Conservation (phyloP, 805 yeast genomes). For the Saturnispora saitoi region DNA sequence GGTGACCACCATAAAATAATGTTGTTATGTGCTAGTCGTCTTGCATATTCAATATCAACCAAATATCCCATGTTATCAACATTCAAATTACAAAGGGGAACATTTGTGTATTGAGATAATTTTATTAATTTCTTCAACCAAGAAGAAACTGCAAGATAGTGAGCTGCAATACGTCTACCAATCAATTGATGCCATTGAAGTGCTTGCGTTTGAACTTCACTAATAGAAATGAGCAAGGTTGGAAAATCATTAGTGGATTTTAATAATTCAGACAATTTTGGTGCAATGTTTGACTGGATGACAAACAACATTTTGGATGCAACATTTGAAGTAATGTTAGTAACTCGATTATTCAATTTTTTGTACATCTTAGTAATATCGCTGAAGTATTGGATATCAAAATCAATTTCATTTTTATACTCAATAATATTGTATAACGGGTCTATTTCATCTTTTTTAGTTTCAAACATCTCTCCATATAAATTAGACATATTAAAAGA, state of each 20-base stretch:
- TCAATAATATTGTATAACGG: slow-evolving; percentile 40
- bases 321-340: slow-evolving; percentile 54
- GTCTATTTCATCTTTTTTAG: slow-evolving; percentile 38
- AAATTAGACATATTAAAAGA: slow-evolving; percentile 45
- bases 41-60: slow-evolving; percentile 81
- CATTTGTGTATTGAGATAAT: slow-evolving; percentile 61
- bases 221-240: slow-evolving; percentile 47
- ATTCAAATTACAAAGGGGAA: slow-evolving; percentile 81
- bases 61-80: slow-evolving; percentile 69
- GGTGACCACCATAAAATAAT: slow-evolving; percentile 93
- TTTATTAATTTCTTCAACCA: slow-evolving; percentile 63
- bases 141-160: slow-evolving; percentile 61
- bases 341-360: slow-evolving; percentile 44
- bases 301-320: slow-evolving; percentile 58
- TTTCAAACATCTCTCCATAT: slow-evolving; percentile 44
- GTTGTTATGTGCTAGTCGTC: slow-evolving; percentile 55
- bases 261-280: slow-evolving; percentile 38
- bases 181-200: slow-evolving; percentile 74
- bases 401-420: slow-evolving; percentile 43
- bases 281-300: slow-evolving; percentile 61
- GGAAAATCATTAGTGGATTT: slow-evolving; percentile 50
- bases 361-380: slow-evolving; percentile 49
- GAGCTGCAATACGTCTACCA: slow-evolving; percentile 56
- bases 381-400: slow-evolving; percentile 47
- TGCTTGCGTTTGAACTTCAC: slow-evolving; percentile 57